Base-by-base conservation (phyloP, 495 filamentous ascomycete genomes). In the Cladorrhinum samala region DNA sequence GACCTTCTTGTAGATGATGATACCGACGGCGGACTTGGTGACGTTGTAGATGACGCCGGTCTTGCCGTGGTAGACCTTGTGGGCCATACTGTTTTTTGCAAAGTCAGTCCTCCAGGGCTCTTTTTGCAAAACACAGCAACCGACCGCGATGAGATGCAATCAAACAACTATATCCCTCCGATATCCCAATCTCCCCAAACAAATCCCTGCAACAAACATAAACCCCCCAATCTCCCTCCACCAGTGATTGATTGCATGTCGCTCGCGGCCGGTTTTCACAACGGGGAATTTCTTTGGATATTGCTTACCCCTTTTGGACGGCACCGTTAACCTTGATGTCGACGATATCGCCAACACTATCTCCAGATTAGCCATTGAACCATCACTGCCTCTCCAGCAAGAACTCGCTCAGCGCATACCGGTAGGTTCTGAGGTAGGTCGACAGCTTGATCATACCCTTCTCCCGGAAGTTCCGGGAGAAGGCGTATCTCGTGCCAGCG, bases 11-110 rank as follows among this genome's bases (percentile, higher is more conserved):
- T 96, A 91, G 73, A 98, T 86, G 78, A 96, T 94, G 73, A 98
- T 88, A 71, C 93, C 93, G 68, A 97, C 88, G 61, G 86, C 86
- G 69, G 81, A 87, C 82, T 95, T 94, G 71, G 92, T 96, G 61
- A 95, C 90, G 79, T 95, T 96, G 84, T 95, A 95, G 79, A 96
- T 79, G 64, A 96, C 88, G 69, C 91, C 91, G 58, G 91, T 96
- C 86, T 95, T 96, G 66, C 91, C 91, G 80, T 96, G 91, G 85
- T 94, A 96, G 77, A 95, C 87, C 82, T 96, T 96, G 86, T 92
- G 88, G 65, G 92, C 91, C 89, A 95, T 92, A 80, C 89, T 92
- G 69, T 77, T 57, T 51, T 27, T 30, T 36, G 39, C 47, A 62
- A 55, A 50, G 66, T 68, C 57, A 68, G 59, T 46, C 46, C 38